Conservation (phyloP, 1,284 basidiomycete genomes). For the Fomes fomentarius region DNA sequence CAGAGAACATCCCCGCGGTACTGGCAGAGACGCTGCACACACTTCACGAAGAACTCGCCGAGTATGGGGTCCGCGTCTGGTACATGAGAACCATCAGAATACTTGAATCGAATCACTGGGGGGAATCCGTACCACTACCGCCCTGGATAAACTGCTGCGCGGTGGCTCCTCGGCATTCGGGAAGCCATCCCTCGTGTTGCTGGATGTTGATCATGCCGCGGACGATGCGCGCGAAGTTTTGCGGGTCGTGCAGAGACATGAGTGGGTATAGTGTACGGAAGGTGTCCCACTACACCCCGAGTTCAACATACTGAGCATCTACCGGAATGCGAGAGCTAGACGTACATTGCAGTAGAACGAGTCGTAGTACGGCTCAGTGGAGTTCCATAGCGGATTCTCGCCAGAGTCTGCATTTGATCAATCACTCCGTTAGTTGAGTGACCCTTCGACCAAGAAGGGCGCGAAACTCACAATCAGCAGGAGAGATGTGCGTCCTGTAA, state of each 20-base stretch:
- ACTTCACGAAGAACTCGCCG: constrained; percentile 71
- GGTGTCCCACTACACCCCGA: constrained; percentile 64
- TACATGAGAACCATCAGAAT: not conserved
- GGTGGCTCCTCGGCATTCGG: constrained; percentile 61
- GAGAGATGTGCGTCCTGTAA: constrained; percentile 68
- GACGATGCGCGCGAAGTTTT: constrained; percentile 57
- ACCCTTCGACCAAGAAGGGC: too few species aligned
- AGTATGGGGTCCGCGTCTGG: constrained; percentile 66
- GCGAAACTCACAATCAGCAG: constrained; percentile 60
- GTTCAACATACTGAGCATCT: too few species aligned
- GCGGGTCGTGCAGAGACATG: constrained; percentile 62
- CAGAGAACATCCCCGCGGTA: not conserved
- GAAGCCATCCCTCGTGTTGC: constrained; percentile 68
- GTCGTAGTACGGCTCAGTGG: not conserved
- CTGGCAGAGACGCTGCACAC: constrained; percentile 12
- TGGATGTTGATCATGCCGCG: constrained; percentile 69
- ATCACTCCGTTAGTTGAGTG: too few species aligned
- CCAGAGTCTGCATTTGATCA: constrained; percentile 50
- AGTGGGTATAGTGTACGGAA: constrained; percentile 62
- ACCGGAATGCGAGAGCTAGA: not conserved
- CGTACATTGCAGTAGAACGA: constrained; percentile 9
- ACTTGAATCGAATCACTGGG: not conserved
- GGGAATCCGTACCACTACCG: constrained; percentile 54
- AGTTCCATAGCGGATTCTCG: constrained; percentile 26
- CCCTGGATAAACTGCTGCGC: constrained; percentile 58